Evolutionary conservation across 2,329 filamentous ascomycete species (phyloP).

Genomic region (Nothophoma quercina): DNA sequence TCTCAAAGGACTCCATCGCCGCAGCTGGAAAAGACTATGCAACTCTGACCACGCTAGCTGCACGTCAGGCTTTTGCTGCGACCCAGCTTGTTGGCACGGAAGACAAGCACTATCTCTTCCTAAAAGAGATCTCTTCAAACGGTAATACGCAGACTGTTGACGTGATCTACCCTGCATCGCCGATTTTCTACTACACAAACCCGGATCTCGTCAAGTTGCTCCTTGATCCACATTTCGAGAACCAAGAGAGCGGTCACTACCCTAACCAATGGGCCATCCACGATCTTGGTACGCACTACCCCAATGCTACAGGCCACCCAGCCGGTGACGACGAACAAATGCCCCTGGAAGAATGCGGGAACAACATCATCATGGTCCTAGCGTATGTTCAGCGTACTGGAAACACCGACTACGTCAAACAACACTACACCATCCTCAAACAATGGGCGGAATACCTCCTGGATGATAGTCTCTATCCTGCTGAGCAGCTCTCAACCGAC

Average conservation of each 20-base stretch:
- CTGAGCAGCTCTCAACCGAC: slow-evolving; percentile 82
- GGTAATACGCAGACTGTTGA: slow-evolving; percentile 87
- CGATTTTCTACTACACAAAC: slow-evolving; percentile 86
- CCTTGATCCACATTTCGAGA: slow-evolving; percentile 80
- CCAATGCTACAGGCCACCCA: slow-evolving; percentile 76
- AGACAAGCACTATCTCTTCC: slow-evolving; percentile 75
- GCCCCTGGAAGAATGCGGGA: slow-evolving; percentile 79
- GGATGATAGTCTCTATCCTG: slow-evolving; percentile 74
- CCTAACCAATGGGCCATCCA: slow-evolving; percentile 83
- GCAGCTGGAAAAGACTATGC: slow-evolving; percentile 79
- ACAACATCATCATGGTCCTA: slow-evolving; percentile 84
- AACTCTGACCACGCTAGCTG: slow-evolving; percentile 78
- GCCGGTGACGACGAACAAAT: slow-evolving; percentile 76
- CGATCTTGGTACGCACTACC: slow-evolving; percentile 75
- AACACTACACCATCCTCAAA: slow-evolving; percentile 74
- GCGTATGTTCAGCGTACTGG: slow-evolving; percentile 78
- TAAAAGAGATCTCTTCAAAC: slow-evolving; percentile 87
- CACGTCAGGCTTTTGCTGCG: slow-evolving; percentile 80
- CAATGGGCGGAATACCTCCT: slow-evolving; percentile 83
- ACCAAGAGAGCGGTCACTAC: slow-evolving; percentile 82
- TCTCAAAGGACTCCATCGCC: slow-evolving; percentile 73
- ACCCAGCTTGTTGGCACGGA: slow-evolving; percentile 76
- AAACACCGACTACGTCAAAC: slow-evolving; percentile 60
- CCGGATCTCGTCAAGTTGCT: slow-evolving; percentile 81
- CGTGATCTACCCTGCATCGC: slow-evolving; percentile 85